Base-by-base conservation (phyloP, 2,329 filamentous ascomycete species). In the Penicillium sp. region DNA sequence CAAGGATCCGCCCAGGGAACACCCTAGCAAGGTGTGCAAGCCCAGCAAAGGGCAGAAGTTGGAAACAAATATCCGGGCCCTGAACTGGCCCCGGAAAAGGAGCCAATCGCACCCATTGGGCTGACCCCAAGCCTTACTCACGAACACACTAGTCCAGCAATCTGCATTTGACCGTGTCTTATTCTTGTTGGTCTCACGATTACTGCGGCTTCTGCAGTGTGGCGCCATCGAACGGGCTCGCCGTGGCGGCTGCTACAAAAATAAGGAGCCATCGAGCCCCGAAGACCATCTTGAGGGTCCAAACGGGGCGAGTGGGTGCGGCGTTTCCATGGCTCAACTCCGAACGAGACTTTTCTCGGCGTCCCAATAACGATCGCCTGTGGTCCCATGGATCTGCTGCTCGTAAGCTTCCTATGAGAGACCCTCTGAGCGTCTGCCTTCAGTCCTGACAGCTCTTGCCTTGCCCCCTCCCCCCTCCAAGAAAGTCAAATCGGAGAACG, bases 331-430 rank as follows among this genome's bases (percentile, higher is more conserved):
- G 65, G 65, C 22, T 61, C 57, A 7, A 46, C 13, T 16, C 46
- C 55, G 35, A 46, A 59, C 19, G 53, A 63, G 62, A 66, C 63
- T 67, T 69, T 68, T 60, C 49, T 49, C 48, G 53, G 59, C 51
- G 40, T 60, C 61, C 65, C 66, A 66, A 61, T 65, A 64, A 53
- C 59, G 67, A 68, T 69, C 66, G 61, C 38, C 61, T 58, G 11
- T 11, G 37, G 62, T 57, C 57, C 67, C 67, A 61, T 68, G 68
- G 68, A 65, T 65, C 46, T 51, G 37, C 52, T 56, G 19, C 49
- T 58, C 35, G 51, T 57, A 63, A 65, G 57, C 59, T 61, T 49
- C 25, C 35, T 35, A 7, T 25, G 49, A 46, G 30, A 46, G 30
- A 48, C 30, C 4, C 30, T 33, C 7, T 40, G 30, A 48, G 8